Base-by-base conservation (phyloP, 495 filamentous ascomycete species). In the Paragyromitra xinjiangensis region DNA sequence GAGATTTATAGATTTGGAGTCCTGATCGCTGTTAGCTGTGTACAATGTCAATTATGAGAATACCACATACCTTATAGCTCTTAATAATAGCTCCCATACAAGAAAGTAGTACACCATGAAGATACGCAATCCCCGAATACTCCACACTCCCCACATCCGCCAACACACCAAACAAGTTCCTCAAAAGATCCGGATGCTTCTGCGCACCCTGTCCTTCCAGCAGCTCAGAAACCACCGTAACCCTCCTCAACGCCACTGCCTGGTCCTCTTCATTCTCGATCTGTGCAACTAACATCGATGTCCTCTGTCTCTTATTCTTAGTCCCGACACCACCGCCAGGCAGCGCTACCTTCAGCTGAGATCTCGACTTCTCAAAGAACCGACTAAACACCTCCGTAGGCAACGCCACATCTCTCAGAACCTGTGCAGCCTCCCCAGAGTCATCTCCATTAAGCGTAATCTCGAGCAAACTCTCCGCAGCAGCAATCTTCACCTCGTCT, bases 161-260 rank as follows among this genome's bases (percentile, higher is more conserved):
- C 50, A 99, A 87, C 0, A 91, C 86, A 40, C 91, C 89, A 86
- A 98, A 99, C 7, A 98, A 86, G 51, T 88, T 89, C 72, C 88
- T 88, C 3, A 96, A 86, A 44, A 99, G 84, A 78, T 92, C 87
- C 0, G 91, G 89, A 78, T 94, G 91, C 19, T 88, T 85, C 73
- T 89, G 90, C 0, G 92, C 90, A 19, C 88, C 87, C 24, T 93
- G 95, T 62, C 87, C 88, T 77, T 97, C 93, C 12, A 98, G 86
- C 12, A 98, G 85, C 81, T 98, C 93, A 3, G 97, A 85, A n/a
- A 97, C 91, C 77, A 97, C 90, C 2, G 93, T 97, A 67, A 92
- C 87, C 81, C 91, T 91, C 78, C 88, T 89, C 78, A 97, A 86
- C 6, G 89, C 86, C 50, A 87, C 86, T 72, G 87, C 87, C 24